phyloP scores from a whole-genome alignment of 495 filamentous ascomycete genomes.

The Penicillium malachiteum region DNA sequence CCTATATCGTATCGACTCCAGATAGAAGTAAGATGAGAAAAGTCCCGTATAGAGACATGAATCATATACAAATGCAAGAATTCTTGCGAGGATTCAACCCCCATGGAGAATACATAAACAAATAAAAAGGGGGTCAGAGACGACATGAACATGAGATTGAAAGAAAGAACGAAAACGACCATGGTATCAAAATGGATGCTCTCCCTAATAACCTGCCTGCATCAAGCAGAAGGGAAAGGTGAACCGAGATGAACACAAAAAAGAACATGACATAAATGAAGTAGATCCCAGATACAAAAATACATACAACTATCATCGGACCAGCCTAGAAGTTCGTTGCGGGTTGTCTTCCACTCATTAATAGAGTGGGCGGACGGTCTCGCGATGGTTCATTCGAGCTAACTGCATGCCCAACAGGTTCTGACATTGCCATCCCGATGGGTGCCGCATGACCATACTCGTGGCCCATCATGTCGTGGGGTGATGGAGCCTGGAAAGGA shows the following conservation, averaged over 20 bases:
- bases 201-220: neutral
- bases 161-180: neutral
- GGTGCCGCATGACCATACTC: constrained; percentile 1
- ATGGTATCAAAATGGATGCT: constrained; percentile 9
- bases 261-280: neutral
- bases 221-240: neutral
- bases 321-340: constrained; percentile 36
- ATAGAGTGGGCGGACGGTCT: constrained; percentile 42
- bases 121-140: neutral
- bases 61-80: constrained; percentile 7
- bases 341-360: constrained; percentile 44
- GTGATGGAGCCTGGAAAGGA: constrained; percentile 28
- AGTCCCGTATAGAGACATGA: neutral
- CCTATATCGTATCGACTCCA: neutral
- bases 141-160: neutral
- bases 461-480: constrained; percentile 20
- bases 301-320: constrained; percentile 9
- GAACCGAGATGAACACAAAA: neutral
- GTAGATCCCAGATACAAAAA: constrained; percentile 3
- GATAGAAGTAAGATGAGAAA: neutral
- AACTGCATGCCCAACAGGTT: neutral
- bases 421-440: neutral
- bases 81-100: neutral
- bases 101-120: neutral
- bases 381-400: constrained; percentile 6